phyloP scores from a whole-genome alignment of 1,139 yeast species.

The Geotrichum klebahnii region DNA sequence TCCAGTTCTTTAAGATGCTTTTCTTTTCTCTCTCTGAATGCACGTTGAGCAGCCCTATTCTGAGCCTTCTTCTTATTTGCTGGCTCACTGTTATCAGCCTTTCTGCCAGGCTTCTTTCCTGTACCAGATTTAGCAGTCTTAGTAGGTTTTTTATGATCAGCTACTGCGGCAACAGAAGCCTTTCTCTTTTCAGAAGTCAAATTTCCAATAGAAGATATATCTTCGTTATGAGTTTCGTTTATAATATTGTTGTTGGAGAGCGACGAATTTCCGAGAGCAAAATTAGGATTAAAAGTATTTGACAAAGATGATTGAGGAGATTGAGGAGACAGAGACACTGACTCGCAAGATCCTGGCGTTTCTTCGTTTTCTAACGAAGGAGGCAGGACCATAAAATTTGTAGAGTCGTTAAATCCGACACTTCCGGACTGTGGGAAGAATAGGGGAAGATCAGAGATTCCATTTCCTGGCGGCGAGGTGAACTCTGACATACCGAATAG shows the following conservation, averaged over 20 bases:
- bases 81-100: constrained; percentile 76
- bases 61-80: constrained; percentile 87
- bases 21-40: constrained; percentile 92
- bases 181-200: constrained; percentile 14
- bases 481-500: constrained; percentile 1
- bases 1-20: constrained; percentile 80
- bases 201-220: not conserved
- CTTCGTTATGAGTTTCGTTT: not conserved
- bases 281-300: constrained; percentile 1
- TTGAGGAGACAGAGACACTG: constrained; percentile 18
- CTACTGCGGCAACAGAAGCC: constrained; percentile 7
- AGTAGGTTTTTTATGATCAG: not conserved
- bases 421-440: not conserved
- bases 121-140: constrained; percentile 7
- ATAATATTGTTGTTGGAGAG: not conserved
- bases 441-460: not conserved
- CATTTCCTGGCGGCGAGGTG: not conserved
- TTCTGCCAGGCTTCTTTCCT: constrained; percentile 56
- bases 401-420: not conserved
- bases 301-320: constrained; percentile 11
- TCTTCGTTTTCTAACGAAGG: constrained; percentile 16
- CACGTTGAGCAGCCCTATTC: constrained; percentile 95
- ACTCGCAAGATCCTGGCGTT: constrained; percentile 17
- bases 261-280: not conserved
- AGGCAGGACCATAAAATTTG: not conserved